A percentile compares a stretch with the other conserved stretches of the same genome.
phyloP scores from a whole-genome alignment of 768 basidiomycete genomes.

The Lanmaoa pseudosensibilis region DNA sequence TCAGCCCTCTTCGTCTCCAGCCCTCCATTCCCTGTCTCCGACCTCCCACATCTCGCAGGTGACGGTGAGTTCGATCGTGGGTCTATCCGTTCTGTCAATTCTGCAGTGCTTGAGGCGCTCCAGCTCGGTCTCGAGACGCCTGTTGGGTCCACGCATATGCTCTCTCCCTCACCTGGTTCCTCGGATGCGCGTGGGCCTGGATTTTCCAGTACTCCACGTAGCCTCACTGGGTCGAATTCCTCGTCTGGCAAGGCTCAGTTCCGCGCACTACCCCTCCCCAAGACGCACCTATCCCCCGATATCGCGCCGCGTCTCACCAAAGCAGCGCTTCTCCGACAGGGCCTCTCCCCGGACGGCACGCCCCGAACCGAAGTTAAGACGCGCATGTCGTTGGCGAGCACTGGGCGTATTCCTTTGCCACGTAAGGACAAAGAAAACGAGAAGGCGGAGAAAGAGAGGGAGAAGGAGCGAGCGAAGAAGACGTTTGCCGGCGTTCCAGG shows the following conservation, averaged over 20 bases:
- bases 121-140: conserved; percentile 41
- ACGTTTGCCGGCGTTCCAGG: conserved; percentile 81
- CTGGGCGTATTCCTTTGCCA: conserved; percentile 29
- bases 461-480: conserved; percentile 59
- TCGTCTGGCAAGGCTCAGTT: conserved; percentile 53
- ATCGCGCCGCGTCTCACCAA: conserved; percentile 78
- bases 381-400: conserved; percentile 37
- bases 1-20: conserved; percentile 77
- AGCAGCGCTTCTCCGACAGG: conserved; percentile 72
- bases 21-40: conserved; percentile 71
- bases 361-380: conserved; percentile 20
- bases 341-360: conserved; percentile 43
- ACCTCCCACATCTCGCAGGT: conserved; percentile 51
- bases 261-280: conserved; percentile 66
- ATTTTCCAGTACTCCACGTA: conserved; percentile 28
- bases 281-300: conserved; percentile 58
- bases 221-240: conserved; percentile 33
- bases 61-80: conserved; percentile 36
- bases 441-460: conserved; percentile 50
- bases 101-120: conserved; percentile 48
- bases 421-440: conserved; percentile 31
- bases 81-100: conserved; percentile 45
- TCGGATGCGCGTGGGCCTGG: conserved; percentile 23
- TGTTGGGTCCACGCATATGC: conserved; percentile 42
- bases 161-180: conserved; percentile 36